phyloP scores from a whole-genome alignment of 2,329 filamentous ascomycete species.

The Scedosporium aurantiacum region DNA sequence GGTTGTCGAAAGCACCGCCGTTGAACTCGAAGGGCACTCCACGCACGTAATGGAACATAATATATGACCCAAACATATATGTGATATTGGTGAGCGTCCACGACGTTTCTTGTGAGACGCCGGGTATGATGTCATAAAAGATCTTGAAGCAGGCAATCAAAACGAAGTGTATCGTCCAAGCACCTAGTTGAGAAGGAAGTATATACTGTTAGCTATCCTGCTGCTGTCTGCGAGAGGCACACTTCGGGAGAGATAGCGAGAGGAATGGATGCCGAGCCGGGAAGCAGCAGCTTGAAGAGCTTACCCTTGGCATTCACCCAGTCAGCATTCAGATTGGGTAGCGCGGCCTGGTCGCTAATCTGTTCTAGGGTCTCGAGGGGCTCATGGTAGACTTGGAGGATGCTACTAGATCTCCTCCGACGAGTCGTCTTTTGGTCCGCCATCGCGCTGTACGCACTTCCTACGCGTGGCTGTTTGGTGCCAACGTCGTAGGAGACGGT shows the following conservation, averaged over 20 bases:
- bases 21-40: conserved; percentile 99
- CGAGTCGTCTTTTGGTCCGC: conserved; percentile 52
- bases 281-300: conserved; percentile 16
- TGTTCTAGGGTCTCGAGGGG: conserved; percentile 94
- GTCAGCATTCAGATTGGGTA: conserved; percentile 93
- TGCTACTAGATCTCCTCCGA: conserved; percentile 91
- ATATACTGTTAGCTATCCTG: neutral
- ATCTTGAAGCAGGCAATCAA: conserved; percentile 88
- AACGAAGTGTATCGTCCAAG: conserved; percentile 95
- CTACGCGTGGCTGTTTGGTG: conserved; percentile 55
- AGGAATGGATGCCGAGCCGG: neutral
- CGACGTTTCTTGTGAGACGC: conserved; percentile 92
- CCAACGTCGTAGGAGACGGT: conserved; percentile 86
- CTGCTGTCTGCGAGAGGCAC: neutral
- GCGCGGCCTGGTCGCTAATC: conserved; percentile 86
- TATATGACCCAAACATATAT: conserved; percentile 97
- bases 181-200: conserved; percentile 45
- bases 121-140: conserved; percentile 91
- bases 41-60: conserved; percentile 99
- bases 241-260: neutral
- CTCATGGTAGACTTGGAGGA: conserved; percentile 87
- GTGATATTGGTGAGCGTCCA: conserved; percentile 99
- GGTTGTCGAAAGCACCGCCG: conserved; percentile 92
- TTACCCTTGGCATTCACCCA: conserved; percentile 99
- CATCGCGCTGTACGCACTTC: conserved; percentile 49